Evolutionary conservation across 2,329 filamentous ascomycete species (phyloP).

Genomic region (Arthrinium phaeospermum): DNA sequence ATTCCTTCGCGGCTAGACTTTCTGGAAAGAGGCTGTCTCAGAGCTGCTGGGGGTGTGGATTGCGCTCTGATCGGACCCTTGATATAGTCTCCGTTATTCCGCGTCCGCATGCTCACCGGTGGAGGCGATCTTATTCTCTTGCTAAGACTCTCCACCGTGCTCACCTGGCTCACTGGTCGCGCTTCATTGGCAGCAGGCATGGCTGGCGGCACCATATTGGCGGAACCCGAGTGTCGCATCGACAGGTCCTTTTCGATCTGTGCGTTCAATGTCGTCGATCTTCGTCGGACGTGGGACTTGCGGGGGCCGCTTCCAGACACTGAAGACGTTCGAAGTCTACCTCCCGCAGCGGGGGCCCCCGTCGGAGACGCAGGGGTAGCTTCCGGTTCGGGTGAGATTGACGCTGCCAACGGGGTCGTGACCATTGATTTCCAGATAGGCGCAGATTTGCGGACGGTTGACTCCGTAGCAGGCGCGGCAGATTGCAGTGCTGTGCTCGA

Average conservation of each 20-base stretch:
- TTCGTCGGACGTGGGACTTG: slow-evolving; percentile 7
- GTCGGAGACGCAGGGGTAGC: background rate
- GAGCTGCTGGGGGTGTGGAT: slow-evolving; percentile 38
- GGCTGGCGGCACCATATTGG: slow-evolving; percentile 20
- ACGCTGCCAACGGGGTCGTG: background rate
- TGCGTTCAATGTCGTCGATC: slow-evolving; percentile 39
- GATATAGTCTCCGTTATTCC: slow-evolving; percentile 41
- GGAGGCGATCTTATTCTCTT: slow-evolving; percentile 43
- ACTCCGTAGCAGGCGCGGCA: slow-evolving; percentile 38
- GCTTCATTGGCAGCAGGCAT: background rate
- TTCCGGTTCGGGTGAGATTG: slow-evolving; percentile 15
- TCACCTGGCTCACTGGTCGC: background rate
- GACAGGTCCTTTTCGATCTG: slow-evolving; percentile 35
- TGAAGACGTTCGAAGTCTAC: background rate
- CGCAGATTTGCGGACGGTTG: slow-evolving; percentile 41
- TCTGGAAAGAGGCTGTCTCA: slow-evolving; percentile 21
- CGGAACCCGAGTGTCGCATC: slow-evolving; percentile 25
- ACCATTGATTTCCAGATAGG: slow-evolving; percentile 25
- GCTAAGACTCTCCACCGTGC: background rate
- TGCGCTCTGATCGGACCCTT: slow-evolving; percentile 44
- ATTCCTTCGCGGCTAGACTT: slow-evolving; percentile 30
- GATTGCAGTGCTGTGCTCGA: background rate
- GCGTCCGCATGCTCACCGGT: slow-evolving; percentile 50
- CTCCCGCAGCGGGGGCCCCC: background rate
- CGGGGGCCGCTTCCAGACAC: background rate